These are phyloP conservation scores for Salvia hispanica DNA, from an alignment of 257 asterid species.

Conservation along the genomic window DNA sequence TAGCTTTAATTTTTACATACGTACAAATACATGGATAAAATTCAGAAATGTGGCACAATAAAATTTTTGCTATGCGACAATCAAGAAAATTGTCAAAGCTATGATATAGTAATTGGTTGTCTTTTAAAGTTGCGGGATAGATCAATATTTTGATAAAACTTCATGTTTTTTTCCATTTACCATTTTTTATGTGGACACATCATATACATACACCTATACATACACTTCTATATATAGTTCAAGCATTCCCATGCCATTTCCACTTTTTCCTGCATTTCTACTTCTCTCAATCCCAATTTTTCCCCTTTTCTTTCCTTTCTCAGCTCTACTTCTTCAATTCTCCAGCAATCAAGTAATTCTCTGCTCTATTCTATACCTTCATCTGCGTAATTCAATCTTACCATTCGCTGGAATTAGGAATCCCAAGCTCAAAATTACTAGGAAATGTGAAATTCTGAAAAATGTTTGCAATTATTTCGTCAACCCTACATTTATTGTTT, in stretches of 20 bases:
- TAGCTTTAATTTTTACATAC: not conserved
- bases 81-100: too few relatives aligned
- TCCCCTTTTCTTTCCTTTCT: slow-evolving; percentile 28
- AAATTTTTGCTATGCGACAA: too few relatives aligned
- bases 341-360: slow-evolving; percentile 34
- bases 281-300: slow-evolving; percentile 25
- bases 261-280: slow-evolving; percentile 31
- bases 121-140: too few relatives aligned
- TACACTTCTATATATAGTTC: slow-evolving; percentile 35
- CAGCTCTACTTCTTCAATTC: slow-evolving; percentile 37
- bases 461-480: slow-evolving; percentile 36
- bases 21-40: slow-evolving; percentile 7
- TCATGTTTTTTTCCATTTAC: too few relatives aligned
- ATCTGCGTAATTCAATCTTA: slow-evolving; percentile 22
- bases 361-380: not conserved
- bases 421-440: slow-evolving; percentile 27
- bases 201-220: slow-evolving; percentile 32
- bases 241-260: slow-evolving; percentile 29
- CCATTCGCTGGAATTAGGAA: slow-evolving; percentile 20
- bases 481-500: slow-evolving; percentile 48
- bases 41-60: too few relatives aligned
- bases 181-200: slow-evolving; percentile 24
- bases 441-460: slow-evolving; percentile 18
- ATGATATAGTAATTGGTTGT: too few relatives aligned
- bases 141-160: too few relatives aligned